These are phyloP conservation scores for Phytophthora pluvialis DNA, from an alignment of 352 stramenopile genomes.

Conservation along the genomic window DNA sequence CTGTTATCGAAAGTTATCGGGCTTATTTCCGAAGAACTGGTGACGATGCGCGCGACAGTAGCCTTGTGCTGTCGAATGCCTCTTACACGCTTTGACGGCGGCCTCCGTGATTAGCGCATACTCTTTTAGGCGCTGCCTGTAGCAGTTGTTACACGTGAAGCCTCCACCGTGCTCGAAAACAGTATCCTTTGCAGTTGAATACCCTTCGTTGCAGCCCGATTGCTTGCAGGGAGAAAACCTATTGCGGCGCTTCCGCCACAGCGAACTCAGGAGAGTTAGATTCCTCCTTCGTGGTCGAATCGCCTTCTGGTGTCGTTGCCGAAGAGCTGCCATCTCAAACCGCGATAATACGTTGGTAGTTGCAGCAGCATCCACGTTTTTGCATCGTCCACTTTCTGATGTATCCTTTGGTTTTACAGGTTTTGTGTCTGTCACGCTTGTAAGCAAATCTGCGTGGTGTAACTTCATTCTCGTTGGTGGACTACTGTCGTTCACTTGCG, in stretches of 20 bases:
- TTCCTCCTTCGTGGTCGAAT: not conserved
- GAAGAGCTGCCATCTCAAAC: not conserved
- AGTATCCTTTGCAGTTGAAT: not conserved
- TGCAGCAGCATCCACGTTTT: not conserved
- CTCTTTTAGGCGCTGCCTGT: not conserved
- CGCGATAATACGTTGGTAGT: not conserved
- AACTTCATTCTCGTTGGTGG: not conserved
- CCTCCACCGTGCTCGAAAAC: not conserved
- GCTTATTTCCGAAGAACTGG: not conserved
- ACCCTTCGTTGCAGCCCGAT: no score
- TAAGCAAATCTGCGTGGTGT: not conserved
- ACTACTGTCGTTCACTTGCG: not conserved
- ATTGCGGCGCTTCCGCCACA: no score
- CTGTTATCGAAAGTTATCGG: no score
- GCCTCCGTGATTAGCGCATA: not conserved
- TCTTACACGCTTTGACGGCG: not conserved
- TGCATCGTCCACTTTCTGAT: conserved; percentile 4
- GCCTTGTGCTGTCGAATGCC: no score
- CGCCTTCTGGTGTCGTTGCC: not conserved
- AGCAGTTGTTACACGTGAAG: not conserved
- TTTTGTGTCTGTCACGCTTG: not conserved
- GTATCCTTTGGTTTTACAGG: not conserved
- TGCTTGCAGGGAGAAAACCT: not conserved
- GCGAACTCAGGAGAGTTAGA: no score
- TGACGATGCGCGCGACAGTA: not conserved